Percentiles rank a stretch among this genome's conserved stretches.
phyloP scores from a whole-genome alignment of 306 rosid genomes.

The Acacia confusa region DNA sequence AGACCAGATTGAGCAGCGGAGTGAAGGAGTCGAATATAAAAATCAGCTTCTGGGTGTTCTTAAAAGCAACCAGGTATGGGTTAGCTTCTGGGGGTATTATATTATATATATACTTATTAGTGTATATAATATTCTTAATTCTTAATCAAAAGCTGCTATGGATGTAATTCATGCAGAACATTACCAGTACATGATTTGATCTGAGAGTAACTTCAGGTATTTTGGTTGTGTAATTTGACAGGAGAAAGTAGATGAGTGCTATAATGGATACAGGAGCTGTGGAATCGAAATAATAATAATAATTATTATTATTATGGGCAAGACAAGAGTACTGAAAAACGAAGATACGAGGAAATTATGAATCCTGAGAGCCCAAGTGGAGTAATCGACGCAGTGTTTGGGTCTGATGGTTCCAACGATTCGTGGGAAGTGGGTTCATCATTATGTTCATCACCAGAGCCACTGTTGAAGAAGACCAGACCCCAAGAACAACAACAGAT shows the following conservation, averaged over 20 bases:
- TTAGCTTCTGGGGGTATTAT: not conserved
- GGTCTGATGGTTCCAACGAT: slow-evolving; percentile 76
- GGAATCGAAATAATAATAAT: too few relatives aligned
- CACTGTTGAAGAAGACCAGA: slow-evolving; percentile 68
- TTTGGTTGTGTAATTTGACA: slow-evolving; percentile 33
- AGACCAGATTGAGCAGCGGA: slow-evolving; percentile 66
- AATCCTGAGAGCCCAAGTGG: slow-evolving; percentile 77
- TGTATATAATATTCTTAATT: not conserved
- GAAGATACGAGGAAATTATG: slow-evolving; percentile 48
- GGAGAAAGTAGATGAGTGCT: slow-evolving; percentile 83
- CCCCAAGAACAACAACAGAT: slow-evolving; percentile 57
- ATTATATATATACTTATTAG: too few relatives aligned
- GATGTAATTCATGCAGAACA: not conserved
- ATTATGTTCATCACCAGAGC: slow-evolving; percentile 48
- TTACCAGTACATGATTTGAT: slow-evolving; percentile 10
- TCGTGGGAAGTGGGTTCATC: slow-evolving; percentile 74
- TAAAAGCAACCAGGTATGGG: slow-evolving; percentile 64
- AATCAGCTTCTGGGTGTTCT: slow-evolving; percentile 74
- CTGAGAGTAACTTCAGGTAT: not conserved
- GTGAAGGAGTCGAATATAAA: slow-evolving; percentile 56
- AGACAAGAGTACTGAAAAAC: slow-evolving; percentile 28
- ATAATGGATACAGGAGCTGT: slow-evolving; percentile 36
- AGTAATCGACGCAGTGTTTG: slow-evolving; percentile 65
- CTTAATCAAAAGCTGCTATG: not conserved
- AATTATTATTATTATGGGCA: not conserved